Base-by-base conservation (phyloP, 768 basidiomycete species). In the Tephrocybe sp. region DNA sequence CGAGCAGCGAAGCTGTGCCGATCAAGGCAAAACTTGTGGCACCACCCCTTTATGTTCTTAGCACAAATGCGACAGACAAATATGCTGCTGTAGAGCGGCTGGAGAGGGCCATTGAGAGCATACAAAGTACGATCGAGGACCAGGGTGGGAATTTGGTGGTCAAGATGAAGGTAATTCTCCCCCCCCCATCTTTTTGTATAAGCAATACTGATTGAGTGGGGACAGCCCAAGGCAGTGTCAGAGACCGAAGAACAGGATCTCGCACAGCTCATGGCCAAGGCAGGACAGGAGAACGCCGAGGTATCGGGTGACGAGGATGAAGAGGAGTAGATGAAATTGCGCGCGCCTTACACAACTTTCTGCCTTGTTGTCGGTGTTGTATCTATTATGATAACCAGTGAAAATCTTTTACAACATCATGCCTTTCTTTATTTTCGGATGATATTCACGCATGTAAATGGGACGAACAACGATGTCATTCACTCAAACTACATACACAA, bases 181-280 rank as follows among this genome's bases (percentile, higher is more conserved):
- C 30, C 2, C 32, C 14, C 36, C 20, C n/a, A 9, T 26, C 14
- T 22, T 19, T 55, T 41, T 14, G 36, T 41, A 36, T n/a, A 8
- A 19, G 13, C 30, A 51, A 10, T 35, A 20, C 45, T 44, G 53
- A 16, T 10, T 11, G 2, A n/a, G 39, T 20, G 16, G 4, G 1
- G 55, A 26, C 59, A 97, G 93, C 97, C 97, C 53, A 98, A 98
- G 77, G 93, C 96, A 2, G 89, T 99, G 33, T 94, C 92, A 20
- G 97, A 98, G 68, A 91, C 90, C 4, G 97, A 99, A 72, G 97
- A 99, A 68, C 89, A 93, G 58, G 97, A 98, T 66, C 82, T 99
- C 56, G 95, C 93, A 0, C 89, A 93, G 57, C 87, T 97, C 61
- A 98, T 99, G 96, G 92, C 89, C 34, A 90, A 92, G 68, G 94